Evolutionary conservation across 2,329 filamentous ascomycete genomes (phyloP).

Genomic region (Eutypa lata): DNA sequence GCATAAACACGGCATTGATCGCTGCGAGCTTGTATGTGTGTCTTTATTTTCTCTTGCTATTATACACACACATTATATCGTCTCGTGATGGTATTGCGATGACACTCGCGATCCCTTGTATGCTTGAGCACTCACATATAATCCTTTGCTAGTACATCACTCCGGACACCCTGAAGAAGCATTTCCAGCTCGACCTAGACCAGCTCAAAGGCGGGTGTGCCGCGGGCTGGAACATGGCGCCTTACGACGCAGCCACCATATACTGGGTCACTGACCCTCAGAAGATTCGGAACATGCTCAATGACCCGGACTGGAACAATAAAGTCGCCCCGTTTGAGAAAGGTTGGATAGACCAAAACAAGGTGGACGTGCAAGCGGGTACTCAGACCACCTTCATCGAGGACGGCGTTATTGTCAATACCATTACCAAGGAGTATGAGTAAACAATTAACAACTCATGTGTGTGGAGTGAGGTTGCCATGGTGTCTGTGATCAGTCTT

Average conservation of each 20-base stretch:
- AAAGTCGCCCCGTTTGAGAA: constrained; percentile 11
- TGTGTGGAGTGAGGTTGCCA: too few relatives aligned
- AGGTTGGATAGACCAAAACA: constrained; percentile 8
- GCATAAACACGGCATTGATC: constrained; percentile 7
- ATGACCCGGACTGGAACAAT: constrained; percentile 10
- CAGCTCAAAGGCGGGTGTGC: constrained; percentile 5
- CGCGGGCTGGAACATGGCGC: constrained; percentile 12
- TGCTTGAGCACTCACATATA: not conserved
- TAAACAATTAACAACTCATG: too few relatives aligned
- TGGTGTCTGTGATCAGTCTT: too few relatives aligned
- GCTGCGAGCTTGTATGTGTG: constrained; percentile 6
- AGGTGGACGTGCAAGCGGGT: constrained; percentile 11
- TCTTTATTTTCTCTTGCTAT: not conserved
- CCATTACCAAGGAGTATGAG: constrained; percentile 5
- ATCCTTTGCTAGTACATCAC: constrained; percentile 5
- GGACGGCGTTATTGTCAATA: constrained; percentile 12
- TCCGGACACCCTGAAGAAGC: constrained; percentile 3
- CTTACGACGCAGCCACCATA: constrained; percentile 9
- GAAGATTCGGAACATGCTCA: constrained; percentile 18
- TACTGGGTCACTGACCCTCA: constrained; percentile 11
- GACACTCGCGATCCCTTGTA: too few relatives aligned
- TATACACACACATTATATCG: too few relatives aligned
- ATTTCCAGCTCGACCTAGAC: constrained; percentile 11
- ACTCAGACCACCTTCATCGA: constrained; percentile 11
- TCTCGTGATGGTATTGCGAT: too few relatives aligned